Percentiles rank a stretch among this genome's conserved stretches.
These are phyloP conservation scores for Thielaviopsis ethacetica DNA, from an alignment of 2,329 filamentous ascomycete genomes.

Conservation along the genomic window DNA sequence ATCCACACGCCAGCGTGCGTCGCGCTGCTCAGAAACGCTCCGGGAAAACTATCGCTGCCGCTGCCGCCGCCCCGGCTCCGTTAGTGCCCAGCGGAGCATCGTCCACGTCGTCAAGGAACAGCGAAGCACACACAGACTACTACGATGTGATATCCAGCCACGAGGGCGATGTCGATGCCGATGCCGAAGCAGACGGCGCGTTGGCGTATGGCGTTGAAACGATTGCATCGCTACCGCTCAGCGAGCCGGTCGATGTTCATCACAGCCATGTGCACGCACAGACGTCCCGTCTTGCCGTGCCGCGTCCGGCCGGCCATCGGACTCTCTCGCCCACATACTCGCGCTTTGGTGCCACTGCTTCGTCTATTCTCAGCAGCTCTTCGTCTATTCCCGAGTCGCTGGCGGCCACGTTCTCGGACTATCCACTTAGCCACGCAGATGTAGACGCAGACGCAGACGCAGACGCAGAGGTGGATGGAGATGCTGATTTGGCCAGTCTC, in stretches of 20 bases:
- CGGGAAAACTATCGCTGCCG: neutral
- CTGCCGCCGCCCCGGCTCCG: neutral
- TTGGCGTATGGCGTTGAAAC: conserved; percentile 6
- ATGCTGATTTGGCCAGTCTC: conserved; percentile 20
- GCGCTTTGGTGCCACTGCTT: conserved; percentile 14
- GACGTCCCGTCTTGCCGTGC: too few species aligned
- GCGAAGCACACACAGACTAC: neutral
- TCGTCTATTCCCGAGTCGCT: conserved; percentile 38
- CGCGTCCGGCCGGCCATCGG: neutral
- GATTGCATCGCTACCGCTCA: neutral
- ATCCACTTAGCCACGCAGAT: conserved; percentile 8
- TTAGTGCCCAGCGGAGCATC: too few species aligned
- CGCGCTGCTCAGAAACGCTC: neutral
- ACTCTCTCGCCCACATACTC: conserved; percentile 17
- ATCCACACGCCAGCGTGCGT: neutral
- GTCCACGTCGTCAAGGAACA: too few species aligned
- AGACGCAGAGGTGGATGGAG: too few species aligned
- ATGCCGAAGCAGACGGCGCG: neutral
- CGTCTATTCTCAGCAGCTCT: conserved; percentile 25
- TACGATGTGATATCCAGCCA: neutral
- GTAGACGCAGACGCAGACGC: conserved; percentile 14
- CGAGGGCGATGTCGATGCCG: neutral
- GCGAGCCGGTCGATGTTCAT: conserved; percentile 1
- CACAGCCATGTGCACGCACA: conserved; percentile 13
- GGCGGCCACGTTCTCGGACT: conserved; percentile 30